Conservation (phyloP, 371 early-diverging fungal genomes). For the Mucor circinelloides region DNA sequence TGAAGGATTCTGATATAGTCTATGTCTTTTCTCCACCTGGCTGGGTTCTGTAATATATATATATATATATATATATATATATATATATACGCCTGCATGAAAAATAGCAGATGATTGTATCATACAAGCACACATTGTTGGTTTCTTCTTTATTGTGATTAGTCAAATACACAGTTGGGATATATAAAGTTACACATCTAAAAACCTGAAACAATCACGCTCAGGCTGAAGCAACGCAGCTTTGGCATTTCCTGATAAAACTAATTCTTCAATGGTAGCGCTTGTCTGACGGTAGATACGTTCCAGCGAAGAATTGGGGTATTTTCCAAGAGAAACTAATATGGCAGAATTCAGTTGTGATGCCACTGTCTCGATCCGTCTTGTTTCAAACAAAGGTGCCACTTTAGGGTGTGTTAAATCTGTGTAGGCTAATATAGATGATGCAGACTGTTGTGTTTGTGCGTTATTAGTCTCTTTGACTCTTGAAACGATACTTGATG, state of each 20-base stretch:
- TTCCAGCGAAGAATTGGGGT: conserved; percentile 41
- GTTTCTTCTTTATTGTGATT: too few relatives aligned
- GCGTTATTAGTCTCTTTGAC: background rate
- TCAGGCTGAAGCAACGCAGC: conserved; percentile 31
- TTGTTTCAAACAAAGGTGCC: conserved; percentile 52
- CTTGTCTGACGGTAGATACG: conserved; percentile 41
- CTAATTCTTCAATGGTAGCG: conserved; percentile 23
- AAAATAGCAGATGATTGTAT: too few relatives aligned
- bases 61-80: too few relatives aligned
- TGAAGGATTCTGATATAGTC: conserved; percentile 26
- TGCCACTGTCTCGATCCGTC: conserved; percentile 52
- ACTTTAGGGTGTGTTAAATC: conserved; percentile 61
- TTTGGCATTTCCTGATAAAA: conserved; percentile 26
- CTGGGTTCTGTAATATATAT: conserved; percentile 9
- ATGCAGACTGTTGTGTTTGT: conserved; percentile 36
- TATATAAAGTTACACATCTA: conserved; percentile 4
- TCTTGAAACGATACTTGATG: background rate
- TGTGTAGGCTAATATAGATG: conserved; percentile 81
- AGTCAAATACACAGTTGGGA: too few relatives aligned
- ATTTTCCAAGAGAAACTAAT: conserved; percentile 43
- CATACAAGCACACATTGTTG: background rate
- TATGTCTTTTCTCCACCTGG: conserved; percentile 29
- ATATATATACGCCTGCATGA: too few relatives aligned
- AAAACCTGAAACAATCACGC: conserved; percentile 20
- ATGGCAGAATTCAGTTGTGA: conserved; percentile 74